Evolutionary conservation across 2,329 filamentous ascomycete genomes (phyloP).

Genomic region (Canariomyces notabilis): DNA sequence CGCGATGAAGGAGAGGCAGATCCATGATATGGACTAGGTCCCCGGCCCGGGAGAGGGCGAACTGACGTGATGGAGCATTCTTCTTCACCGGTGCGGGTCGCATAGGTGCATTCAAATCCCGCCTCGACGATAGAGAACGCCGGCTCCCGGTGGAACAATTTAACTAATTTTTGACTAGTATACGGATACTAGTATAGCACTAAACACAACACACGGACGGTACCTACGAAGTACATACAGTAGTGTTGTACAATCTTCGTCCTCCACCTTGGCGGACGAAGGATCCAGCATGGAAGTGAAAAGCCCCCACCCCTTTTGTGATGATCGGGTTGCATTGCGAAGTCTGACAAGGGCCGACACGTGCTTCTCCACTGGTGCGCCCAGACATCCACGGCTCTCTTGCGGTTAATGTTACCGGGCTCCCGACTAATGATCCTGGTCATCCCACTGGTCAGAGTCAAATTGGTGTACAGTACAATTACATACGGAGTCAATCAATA

Average conservation of each 20-base stretch:
- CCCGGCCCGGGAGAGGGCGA: not conserved
- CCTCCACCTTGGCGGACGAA: too few species aligned
- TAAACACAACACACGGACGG: too few species aligned
- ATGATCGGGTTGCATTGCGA: not conserved
- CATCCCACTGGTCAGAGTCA: not conserved
- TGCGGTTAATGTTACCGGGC: not conserved
- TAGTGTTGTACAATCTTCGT: too few species aligned
- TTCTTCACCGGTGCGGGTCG: slow-evolving; percentile 19
- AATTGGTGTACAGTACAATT: too few species aligned
- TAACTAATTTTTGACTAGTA: too few species aligned
- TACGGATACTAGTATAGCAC: too few species aligned
- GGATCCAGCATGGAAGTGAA: too few species aligned
- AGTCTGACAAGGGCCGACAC: not conserved
- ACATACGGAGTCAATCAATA: too few species aligned
- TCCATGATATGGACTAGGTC: not conserved
- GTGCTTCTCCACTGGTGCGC: not conserved
- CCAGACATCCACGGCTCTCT: not conserved
- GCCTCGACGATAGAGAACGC: too few species aligned
- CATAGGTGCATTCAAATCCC: slow-evolving; percentile 14
- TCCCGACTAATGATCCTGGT: not conserved
- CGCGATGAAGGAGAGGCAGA: too few species aligned
- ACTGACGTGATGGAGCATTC: slow-evolving; percentile 12
- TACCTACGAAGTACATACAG: too few species aligned
- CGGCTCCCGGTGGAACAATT: too few species aligned
- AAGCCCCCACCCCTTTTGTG: not conserved